A percentile compares a stretch with the other conserved stretches of the same genome.
phyloP scores from a whole-genome alignment of 805 yeast genomes.

The Saccharomycopsis sp. region DNA sequence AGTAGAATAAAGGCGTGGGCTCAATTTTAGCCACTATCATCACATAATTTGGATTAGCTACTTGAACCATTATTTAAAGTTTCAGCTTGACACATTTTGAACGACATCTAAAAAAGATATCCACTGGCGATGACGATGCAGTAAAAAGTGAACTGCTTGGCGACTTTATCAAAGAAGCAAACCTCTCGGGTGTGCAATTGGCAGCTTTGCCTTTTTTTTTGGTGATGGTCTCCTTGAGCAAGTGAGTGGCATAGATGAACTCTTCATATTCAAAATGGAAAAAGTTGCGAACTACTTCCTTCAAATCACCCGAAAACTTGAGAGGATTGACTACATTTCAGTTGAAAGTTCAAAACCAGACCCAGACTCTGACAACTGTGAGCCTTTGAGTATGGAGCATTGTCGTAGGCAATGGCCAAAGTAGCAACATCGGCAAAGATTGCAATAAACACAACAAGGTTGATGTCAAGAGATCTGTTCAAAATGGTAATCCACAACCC shows the following conservation, averaged over 20 bases:
- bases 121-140: background rate
- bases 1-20: too few relatives aligned
- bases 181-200: background rate
- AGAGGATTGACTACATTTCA: conserved; percentile 1
- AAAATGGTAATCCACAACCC: too few relatives aligned
- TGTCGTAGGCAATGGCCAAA: conserved; percentile 92
- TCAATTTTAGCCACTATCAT: too few relatives aligned
- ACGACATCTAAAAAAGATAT: too few relatives aligned
- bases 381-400: too few relatives aligned
- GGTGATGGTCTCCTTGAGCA: conserved; percentile 11
- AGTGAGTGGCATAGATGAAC: conserved; percentile 6
- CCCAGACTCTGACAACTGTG: too few relatives aligned
- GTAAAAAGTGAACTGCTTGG: background rate
- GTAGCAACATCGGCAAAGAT: conserved; percentile 98
- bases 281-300: background rate
- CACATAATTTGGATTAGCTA: too few relatives aligned
- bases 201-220: conserved; percentile 14
- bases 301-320: background rate
- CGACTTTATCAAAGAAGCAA: background rate
- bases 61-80: too few relatives aligned
- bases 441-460: too few relatives aligned
- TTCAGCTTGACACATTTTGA: too few relatives aligned
- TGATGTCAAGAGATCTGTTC: too few relatives aligned
- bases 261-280: conserved; percentile 8
- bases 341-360: conserved; percentile 1